phyloP scores from a whole-genome alignment of 305 asterid genomes.

The Rubia tinctorum region DNA sequence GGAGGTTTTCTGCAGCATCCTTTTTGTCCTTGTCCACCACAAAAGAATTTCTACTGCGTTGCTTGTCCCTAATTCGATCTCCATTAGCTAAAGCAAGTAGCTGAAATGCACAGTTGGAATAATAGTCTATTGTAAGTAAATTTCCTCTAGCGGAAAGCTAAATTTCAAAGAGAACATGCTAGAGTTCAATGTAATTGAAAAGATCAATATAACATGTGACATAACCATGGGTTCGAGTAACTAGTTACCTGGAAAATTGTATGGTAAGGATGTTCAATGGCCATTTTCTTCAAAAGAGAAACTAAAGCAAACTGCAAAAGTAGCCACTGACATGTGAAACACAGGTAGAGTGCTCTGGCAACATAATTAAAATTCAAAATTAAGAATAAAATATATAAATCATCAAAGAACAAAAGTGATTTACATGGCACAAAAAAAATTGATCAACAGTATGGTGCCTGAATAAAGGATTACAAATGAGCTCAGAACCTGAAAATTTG shows the following conservation, averaged over 20 bases:
- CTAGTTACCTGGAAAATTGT: conserved; percentile 81
- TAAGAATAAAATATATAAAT: background rate
- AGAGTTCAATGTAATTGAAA: conserved; percentile 7
- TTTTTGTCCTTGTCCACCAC: conserved; percentile 94
- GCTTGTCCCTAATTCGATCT: conserved; percentile 97
- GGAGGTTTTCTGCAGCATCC: conserved; percentile 88
- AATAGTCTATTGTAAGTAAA: background rate
- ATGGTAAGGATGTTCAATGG: conserved; percentile 96
- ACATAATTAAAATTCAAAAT: conserved; percentile 5
- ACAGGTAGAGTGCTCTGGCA: background rate
- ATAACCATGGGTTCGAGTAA: conserved; percentile 12
- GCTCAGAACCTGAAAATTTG: conserved; percentile 76
- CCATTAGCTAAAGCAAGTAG: conserved; percentile 96
- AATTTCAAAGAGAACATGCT: background rate
- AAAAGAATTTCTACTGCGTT: conserved; percentile 91
- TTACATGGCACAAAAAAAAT: background rate
- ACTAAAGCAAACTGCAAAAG: conserved; percentile 78
- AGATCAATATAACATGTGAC: conserved; percentile 2
- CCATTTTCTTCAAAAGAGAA: conserved; percentile 89
- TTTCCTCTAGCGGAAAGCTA: background rate
- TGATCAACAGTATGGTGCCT: background rate
- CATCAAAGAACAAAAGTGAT: background rate
- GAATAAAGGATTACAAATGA: conserved; percentile 18
- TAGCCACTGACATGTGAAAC: conserved; percentile 21
- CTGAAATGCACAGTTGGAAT: conserved; percentile 36